Conservation (phyloP, 108 stramenopile genomes). For the Halocafeteria seosinensis region DNA sequence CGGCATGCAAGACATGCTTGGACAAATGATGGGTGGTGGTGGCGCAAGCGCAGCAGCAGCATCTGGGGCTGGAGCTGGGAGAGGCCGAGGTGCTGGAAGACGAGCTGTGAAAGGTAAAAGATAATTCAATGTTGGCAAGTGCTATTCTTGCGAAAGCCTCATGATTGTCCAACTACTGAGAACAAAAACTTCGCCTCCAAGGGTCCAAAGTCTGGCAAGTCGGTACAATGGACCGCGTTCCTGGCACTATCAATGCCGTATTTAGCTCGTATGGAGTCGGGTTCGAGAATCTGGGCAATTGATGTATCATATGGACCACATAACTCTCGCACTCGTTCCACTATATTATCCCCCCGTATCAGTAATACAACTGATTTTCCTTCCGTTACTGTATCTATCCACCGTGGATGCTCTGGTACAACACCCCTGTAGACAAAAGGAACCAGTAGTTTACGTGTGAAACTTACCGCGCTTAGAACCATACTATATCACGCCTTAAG, state of each 20-base stretch:
- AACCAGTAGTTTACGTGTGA: no score
- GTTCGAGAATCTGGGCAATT: slow-evolving; percentile 46
- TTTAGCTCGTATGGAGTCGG: slow-evolving; percentile 38
- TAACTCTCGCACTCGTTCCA: slow-evolving; percentile 39
- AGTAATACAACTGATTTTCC: slow-evolving; percentile 11
- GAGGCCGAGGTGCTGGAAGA: not conserved
- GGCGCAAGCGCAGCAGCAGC: no score
- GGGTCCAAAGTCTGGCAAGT: slow-evolving; percentile 47
- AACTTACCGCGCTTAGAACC: no score
- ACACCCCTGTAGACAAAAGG: no score
- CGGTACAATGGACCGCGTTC: slow-evolving; percentile 69
- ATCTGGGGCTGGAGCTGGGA: not conserved
- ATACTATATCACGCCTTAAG: slow-evolving; percentile 13
- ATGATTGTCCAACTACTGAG: no score
- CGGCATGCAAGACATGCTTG: slow-evolving; percentile 9
- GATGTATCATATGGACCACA: slow-evolving; percentile 56
- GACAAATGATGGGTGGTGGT: slow-evolving; percentile 9
- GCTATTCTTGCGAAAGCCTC: no score
- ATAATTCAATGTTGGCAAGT: no score
- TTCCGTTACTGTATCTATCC: not conserved
- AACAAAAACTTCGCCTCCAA: slow-evolving; percentile 57
- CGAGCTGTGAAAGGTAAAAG: not conserved
- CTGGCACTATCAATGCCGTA: slow-evolving; percentile 39
- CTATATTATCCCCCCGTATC: slow-evolving; percentile 25
- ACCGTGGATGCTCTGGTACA: not conserved